Evolutionary conservation across 805 yeast genomes (phyloP).

Genomic region (Ogataea neopini): DNA sequence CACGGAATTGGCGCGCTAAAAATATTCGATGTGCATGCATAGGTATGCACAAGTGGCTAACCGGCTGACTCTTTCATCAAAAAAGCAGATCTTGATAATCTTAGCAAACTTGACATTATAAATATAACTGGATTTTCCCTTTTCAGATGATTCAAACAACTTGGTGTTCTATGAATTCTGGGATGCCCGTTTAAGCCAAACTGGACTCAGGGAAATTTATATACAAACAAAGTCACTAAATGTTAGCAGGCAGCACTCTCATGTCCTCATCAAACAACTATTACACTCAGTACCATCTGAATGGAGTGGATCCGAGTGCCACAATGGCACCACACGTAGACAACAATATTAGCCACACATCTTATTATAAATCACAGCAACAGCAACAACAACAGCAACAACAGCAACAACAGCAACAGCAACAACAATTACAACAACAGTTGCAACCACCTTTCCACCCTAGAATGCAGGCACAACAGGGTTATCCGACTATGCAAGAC

Average conservation of each 20-base stretch:
- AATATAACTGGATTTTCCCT: background rate
- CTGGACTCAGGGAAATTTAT: background rate
- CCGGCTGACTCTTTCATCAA: background rate
- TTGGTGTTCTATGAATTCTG: too few relatives aligned
- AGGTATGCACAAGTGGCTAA: background rate
- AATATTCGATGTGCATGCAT: background rate
- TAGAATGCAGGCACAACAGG: slow-evolving; percentile 1
- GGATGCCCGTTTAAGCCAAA: too few relatives aligned
- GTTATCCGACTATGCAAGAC: background rate
- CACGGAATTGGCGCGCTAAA: background rate
- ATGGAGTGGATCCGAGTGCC: slow-evolving; percentile 4
- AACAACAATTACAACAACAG: slow-evolving; percentile 8
- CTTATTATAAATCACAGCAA: background rate
- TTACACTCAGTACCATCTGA: slow-evolving; percentile 7
- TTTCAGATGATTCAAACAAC: too few relatives aligned
- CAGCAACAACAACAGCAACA: slow-evolving; percentile 7
- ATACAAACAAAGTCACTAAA: background rate
- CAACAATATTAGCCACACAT: background rate
- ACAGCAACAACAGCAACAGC: slow-evolving; percentile 9
- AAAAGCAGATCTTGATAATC: background rate
- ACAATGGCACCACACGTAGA: slow-evolving; percentile 1
- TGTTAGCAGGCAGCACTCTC: slow-evolving; percentile 6
- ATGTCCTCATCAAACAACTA: slow-evolving; percentile 8
- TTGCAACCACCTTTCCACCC: background rate
- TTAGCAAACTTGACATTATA: background rate